These are phyloP conservation scores for Apiospora malaysiana DNA, from an alignment of 2,329 filamentous ascomycete species.

Conservation along the genomic window DNA sequence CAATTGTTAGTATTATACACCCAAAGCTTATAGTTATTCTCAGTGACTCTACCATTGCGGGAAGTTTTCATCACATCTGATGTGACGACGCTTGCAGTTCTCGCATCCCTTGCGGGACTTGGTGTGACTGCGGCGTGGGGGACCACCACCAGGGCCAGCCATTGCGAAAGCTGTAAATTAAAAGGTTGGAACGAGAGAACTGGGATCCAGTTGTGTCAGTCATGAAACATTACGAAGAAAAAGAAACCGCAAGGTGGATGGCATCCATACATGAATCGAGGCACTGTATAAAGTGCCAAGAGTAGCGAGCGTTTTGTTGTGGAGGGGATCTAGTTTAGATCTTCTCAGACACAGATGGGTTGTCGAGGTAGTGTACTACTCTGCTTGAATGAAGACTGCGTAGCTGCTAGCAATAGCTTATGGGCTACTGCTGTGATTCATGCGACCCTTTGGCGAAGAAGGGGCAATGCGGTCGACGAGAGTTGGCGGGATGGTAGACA, in stretches of 20 bases:
- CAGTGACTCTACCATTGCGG: constrained; percentile 81
- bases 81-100: constrained; percentile 96
- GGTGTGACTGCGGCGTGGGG: constrained; percentile 88
- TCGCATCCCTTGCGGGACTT: constrained; percentile 99
- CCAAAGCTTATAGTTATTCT: not conserved
- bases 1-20: not conserved
- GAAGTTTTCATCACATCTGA: constrained; percentile 96
- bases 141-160: constrained; percentile 94
- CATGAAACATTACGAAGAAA: not conserved
- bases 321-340: constrained; percentile 32
- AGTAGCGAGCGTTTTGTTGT: constrained; percentile 38
- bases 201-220: constrained; percentile 37
- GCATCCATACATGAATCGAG: constrained; percentile 36
- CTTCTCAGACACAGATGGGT: constrained; percentile 31
- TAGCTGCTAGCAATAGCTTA: not conserved
- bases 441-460: not conserved
- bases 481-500: not conserved
- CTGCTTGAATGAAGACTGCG: constrained; percentile 3
- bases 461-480: constrained; percentile 17
- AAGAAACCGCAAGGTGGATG: not conserved
- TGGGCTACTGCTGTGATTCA: constrained; percentile 5
- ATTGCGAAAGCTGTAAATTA: constrained; percentile 58
- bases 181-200: constrained; percentile 44
- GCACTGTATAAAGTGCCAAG: constrained; percentile 36
- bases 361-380: constrained; percentile 27